Base-by-base conservation (phyloP, 805 yeast species). In the Teunomyces panamensis region DNA sequence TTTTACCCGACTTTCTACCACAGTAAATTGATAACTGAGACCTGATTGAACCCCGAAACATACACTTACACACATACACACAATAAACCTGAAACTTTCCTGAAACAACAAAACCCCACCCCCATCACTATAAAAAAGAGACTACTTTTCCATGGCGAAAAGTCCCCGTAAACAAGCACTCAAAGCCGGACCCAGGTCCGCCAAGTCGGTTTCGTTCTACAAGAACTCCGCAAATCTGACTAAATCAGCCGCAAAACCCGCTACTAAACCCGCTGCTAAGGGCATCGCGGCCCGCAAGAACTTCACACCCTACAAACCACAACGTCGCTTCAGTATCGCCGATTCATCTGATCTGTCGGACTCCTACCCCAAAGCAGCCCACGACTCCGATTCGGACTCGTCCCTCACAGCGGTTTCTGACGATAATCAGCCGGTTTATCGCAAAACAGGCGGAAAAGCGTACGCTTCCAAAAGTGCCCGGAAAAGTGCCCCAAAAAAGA, bases 391-490 rank as follows among this genome's bases (percentile, higher is more conserved):
- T 39, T 65, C 73, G 1, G 77, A 72, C 43, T 65, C 71, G 11
- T 70, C 75, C 0, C 56, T 73, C 29, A 73, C 75, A 0, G 76
- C 74, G 2, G 72, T 71, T 6, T 61, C 65, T 5, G 71, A 63
- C 26, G 54, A 56, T 5, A 67, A 56, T 8, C 57, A 32, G 9
- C 33, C 24, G 10, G 47, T 45, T 9, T 53, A 51, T 14, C 49
- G 56, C 16, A 54, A 46, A 32, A 46, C 44, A 34, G 39, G 44
- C 17, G 36, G 33, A 17, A 26, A 28, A 4, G 43, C 34, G n/a
- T 45, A 42, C 42, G 56, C 57, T 16, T 46, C 54, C 26, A 62
- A 62, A 41, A 44, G 58, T 33, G 56, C 57, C 24, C 49, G 56
- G 13, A 62, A 62, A 42, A 44, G 57, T 33, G 50, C 55, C 2